A percentile compares a stretch with the other conserved stretches of the same genome.
phyloP scores from a whole-genome alignment of 2,329 filamentous ascomycete genomes.

The Trichoderma oligosporum region DNA sequence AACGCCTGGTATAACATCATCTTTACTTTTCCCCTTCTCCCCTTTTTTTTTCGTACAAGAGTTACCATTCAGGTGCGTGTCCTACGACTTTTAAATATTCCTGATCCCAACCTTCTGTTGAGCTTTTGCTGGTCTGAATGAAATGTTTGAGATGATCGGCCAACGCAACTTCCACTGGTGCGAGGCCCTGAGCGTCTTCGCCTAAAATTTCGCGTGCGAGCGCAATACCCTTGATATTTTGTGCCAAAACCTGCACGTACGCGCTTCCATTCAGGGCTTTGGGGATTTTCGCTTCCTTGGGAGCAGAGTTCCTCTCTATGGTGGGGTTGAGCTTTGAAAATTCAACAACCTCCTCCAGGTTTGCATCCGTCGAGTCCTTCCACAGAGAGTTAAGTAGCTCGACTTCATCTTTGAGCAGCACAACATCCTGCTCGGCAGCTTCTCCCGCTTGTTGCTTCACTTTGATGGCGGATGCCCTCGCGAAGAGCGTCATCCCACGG shows the following conservation, averaged over 20 bases:
- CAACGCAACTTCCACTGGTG: conserved; percentile 38
- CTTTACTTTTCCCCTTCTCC: background rate
- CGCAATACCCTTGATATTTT: conserved; percentile 42
- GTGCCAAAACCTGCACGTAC: conserved; percentile 30
- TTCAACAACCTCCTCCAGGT: conserved; percentile 25
- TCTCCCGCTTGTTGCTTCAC: conserved; percentile 26
- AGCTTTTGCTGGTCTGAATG: conserved; percentile 22
- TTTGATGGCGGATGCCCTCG: conserved; percentile 28
- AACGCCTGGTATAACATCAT: background rate
- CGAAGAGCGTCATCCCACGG: conserved; percentile 33
- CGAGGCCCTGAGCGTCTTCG: conserved; percentile 31
- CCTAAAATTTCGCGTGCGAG: conserved; percentile 42
- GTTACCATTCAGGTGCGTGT: conserved; percentile 29
- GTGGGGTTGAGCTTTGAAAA: conserved; percentile 28
- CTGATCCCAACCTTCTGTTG: conserved; percentile 24
- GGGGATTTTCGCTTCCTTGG: conserved; percentile 12
- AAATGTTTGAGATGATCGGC: conserved; percentile 36
- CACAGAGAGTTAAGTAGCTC: conserved; percentile 29
- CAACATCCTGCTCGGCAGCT: conserved; percentile 26
- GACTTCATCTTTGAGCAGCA: conserved; percentile 30
- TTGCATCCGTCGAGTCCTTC: conserved; percentile 22
- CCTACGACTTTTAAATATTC: conserved; percentile 30
- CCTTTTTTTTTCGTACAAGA: background rate
- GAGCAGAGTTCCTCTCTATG: conserved; percentile 15
- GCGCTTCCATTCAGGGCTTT: conserved; percentile 26